These are phyloP conservation scores for Umbilicus rupestris DNA, from an alignment of 164 flowering plant species.

Conservation along the genomic window DNA sequence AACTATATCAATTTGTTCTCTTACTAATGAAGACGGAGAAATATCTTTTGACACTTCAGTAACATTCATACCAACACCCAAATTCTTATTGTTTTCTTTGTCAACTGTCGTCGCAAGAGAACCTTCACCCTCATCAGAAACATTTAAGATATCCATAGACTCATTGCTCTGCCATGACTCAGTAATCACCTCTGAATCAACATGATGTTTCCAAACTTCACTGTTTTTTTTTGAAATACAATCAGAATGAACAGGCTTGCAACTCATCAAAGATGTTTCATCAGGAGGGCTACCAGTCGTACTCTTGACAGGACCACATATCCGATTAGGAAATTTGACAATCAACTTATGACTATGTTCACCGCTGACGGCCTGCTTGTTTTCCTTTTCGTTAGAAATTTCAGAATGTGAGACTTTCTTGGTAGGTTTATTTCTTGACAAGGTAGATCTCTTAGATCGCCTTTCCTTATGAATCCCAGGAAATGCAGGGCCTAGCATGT, in stretches of 20 bases:
- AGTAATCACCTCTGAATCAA: slow-evolving; percentile 29
- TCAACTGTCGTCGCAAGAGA: slow-evolving; percentile 29
- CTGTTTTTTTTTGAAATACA: slow-evolving; percentile 31
- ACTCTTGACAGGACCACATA: slow-evolving; percentile 31
- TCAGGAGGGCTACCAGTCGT: too few relatives aligned
- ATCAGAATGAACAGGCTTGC: slow-evolving; percentile 48
- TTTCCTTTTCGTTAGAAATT: too few relatives aligned
- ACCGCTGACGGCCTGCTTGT: too few relatives aligned
- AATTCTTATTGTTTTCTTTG: too few relatives aligned
- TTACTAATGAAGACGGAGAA: too few relatives aligned
- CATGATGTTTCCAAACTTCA: slow-evolving; percentile 29
- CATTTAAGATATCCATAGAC: slow-evolving; percentile 38
- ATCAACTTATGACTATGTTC: slow-evolving; percentile 55
- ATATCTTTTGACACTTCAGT: too few relatives aligned
- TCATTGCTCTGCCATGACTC: slow-evolving; percentile 57
- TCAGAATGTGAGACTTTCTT: too few relatives aligned
- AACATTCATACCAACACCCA: too few relatives aligned
- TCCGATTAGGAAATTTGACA: slow-evolving; percentile 63
- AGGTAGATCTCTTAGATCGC: slow-evolving; percentile 21
- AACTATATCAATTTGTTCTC: too few relatives aligned
- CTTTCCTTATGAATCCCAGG: slow-evolving; percentile 42
- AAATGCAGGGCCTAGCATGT: slow-evolving; percentile 25
- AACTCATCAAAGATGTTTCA: too few relatives aligned
- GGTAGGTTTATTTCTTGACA: too few relatives aligned
- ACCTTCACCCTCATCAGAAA: slow-evolving; percentile 45